Evolutionary conservation across 2,329 filamentous ascomycete species (phyloP), one percentile per base, ranked within the genome.

Genomic region (Botrytis pseudocinerea): DNA sequence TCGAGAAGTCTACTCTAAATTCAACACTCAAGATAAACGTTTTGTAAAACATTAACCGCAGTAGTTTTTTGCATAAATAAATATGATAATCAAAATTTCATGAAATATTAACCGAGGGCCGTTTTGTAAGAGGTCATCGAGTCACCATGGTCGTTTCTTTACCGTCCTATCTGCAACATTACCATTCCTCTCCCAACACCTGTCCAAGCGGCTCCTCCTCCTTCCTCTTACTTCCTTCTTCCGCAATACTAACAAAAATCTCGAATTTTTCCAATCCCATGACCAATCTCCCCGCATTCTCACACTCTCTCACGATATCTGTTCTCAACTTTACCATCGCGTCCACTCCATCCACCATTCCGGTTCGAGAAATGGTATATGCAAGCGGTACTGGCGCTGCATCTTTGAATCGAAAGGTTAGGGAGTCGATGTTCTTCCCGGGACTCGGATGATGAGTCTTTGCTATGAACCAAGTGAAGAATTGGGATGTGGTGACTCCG

Each of bases 381-480:
- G 14, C 18, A 0, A 66, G 7, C 9, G 64, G 64, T n/a, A 28
- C 8, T 16, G 46, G 64, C 46, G 54, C 64, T 10, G 64, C 64
- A n/a, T 66, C 64, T 38, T 66, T 66, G 14, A 66, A 46, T 20
- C 64, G 18, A 18, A 51, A 54, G 22, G 46, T 54, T 16, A 66
- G 51, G 7, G 32, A 66, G 14, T 40, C 25, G 8, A 18, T 12
- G 40, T 5, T 5, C 6, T 22, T 18, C 12, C n/a, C 2, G 25
- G 38, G 16, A 3, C 16, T 18, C 4, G 48, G n/a, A 14, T 16
- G 16, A 1, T 16, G 35, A 1, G 46, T 54, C 2, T 20, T 44
- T 25, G 48, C 51, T n/a, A 5, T 28, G 25, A 66, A 54, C 32
- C 7, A 54, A 32, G 64, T 12, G 28, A 66, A 28, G n/a, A 66